Evolutionary conservation across 768 basidiomycete species (phyloP).

Genomic region (Tricholoma terreum): DNA sequence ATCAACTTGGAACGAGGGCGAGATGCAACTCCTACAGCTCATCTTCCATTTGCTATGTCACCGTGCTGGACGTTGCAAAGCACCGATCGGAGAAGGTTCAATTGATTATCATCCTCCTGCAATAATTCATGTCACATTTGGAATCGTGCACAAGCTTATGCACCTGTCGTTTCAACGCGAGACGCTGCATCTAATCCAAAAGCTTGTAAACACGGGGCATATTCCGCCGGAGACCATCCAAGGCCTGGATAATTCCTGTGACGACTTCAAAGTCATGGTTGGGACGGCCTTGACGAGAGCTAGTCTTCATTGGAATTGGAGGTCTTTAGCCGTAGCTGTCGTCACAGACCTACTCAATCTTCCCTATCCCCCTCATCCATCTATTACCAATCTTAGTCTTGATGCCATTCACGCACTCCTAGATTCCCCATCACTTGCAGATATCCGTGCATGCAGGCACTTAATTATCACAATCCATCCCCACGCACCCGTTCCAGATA

Average conservation of each 20-base stretch:
- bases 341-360: slow-evolving; percentile 29
- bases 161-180: slow-evolving; percentile 27
- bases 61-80: slow-evolving; percentile 20
- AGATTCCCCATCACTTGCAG: slow-evolving; percentile 29
- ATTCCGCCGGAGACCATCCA: slow-evolving; percentile 48
- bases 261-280: slow-evolving; percentile 47
- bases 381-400: slow-evolving; percentile 34
- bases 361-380: slow-evolving; percentile 12
- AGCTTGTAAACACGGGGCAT: slow-evolving; percentile 40
- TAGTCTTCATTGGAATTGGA: slow-evolving; percentile 55
- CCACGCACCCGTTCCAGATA: slow-evolving; percentile 38
- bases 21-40: slow-evolving; percentile 21
- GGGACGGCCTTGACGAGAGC: slow-evolving; percentile 47
- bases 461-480: slow-evolving; percentile 40
- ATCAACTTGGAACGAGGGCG: slow-evolving; percentile 9
- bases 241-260: slow-evolving; percentile 30
- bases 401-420: slow-evolving; percentile 44
- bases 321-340: slow-evolving; percentile 37
- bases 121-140: slow-evolving; percentile 39
- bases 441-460: slow-evolving; percentile 37
- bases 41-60: slow-evolving; percentile 30
- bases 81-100: slow-evolving; percentile 25
- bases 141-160: slow-evolving; percentile 41
- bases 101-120: slow-evolving; percentile 37
- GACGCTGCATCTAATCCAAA: slow-evolving; percentile 47